Evolutionary conservation across 2,329 filamentous ascomycete species (phyloP).

Genomic region (Zelopaecilomyces penicillatus): DNA sequence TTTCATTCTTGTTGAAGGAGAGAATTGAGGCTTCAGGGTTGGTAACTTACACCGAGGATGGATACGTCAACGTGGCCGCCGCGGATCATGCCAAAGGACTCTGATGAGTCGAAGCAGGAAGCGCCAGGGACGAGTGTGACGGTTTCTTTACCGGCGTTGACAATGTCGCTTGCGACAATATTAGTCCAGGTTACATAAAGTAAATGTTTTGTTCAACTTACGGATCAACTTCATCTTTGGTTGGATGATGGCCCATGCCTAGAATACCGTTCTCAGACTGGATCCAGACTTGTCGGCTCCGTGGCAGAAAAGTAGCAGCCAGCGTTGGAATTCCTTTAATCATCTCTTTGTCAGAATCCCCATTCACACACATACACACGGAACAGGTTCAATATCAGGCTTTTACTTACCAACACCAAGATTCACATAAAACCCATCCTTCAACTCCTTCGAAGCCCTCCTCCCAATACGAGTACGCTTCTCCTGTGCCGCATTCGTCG

Average conservation of each 20-base stretch:
- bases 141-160: slow-evolving; percentile 84
- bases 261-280: slow-evolving; percentile 83
- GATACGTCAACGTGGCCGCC: slow-evolving; percentile 78
- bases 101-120: slow-evolving; percentile 67
- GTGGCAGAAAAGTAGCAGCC: slow-evolving; percentile 67
- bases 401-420: slow-evolving; percentile 51
- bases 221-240: slow-evolving; percentile 61
- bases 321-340: slow-evolving; percentile 65
- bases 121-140: slow-evolving; percentile 72
- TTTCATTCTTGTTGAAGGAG: neutral
- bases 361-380: neutral
- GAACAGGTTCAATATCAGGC: neutral
- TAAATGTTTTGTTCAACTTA: slow-evolving; percentile 17
- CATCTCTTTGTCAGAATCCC: neutral
- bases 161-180: slow-evolving; percentile 47
- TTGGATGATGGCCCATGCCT: slow-evolving; percentile 75
- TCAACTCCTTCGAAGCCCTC: slow-evolving; percentile 71
- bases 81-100: slow-evolving; percentile 82
- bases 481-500: slow-evolving; percentile 37
- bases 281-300: slow-evolving; percentile 65
- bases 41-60: slow-evolving; percentile 56
- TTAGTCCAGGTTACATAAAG: neutral
- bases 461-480: slow-evolving; percentile 65
- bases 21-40: neutral
- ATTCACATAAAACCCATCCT: slow-evolving; percentile 73